Percentiles rank a stretch among this genome's conserved stretches.
Conservation (phyloP, 345 rosid genomes). For the Kernera saxatilis region DNA sequence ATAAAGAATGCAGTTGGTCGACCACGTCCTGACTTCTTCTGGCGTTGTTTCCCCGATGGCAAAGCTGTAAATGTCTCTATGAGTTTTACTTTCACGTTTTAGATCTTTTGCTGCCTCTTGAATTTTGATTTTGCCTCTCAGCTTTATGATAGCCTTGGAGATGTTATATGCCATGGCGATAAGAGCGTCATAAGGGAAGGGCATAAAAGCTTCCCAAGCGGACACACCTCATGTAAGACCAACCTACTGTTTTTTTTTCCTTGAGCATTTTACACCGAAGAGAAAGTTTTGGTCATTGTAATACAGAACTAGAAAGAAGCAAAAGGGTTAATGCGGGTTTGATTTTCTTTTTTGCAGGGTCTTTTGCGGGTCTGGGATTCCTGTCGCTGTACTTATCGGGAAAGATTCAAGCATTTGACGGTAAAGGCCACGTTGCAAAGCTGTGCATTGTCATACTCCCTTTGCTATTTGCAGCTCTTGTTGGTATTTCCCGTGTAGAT, state of each 20-base stretch:
- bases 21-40: slow-evolving; percentile 94
- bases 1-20: slow-evolving; percentile 79
- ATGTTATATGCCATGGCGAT: slow-evolving; percentile 77
- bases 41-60: slow-evolving; percentile 98
- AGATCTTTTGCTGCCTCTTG: slow-evolving; percentile 5
- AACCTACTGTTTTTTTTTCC: not conserved
- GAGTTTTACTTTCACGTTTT: not conserved
- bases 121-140: slow-evolving; percentile 25
- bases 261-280: not conserved
- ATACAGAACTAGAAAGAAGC: not conserved
- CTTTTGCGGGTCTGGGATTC: slow-evolving; percentile 64
- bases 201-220: slow-evolving; percentile 90
- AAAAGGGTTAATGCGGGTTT: not conserved
- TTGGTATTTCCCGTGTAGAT: slow-evolving; percentile 76
- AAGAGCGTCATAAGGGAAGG: slow-evolving; percentile 68
- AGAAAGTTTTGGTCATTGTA: not conserved
- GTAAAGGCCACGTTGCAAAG: slow-evolving; percentile 66
- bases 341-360: slow-evolving; percentile 38
- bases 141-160: slow-evolving; percentile 60
- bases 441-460: slow-evolving; percentile 63
- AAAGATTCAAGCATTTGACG: slow-evolving; percentile 62
- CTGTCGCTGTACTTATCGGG: slow-evolving; percentile 63
- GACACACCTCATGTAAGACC: slow-evolving; percentile 74
- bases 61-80: slow-evolving; percentile 48
- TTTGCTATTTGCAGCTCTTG: slow-evolving; percentile 56